Conservation (phyloP, 805 yeast species). For the Candida nemodendra region DNA sequence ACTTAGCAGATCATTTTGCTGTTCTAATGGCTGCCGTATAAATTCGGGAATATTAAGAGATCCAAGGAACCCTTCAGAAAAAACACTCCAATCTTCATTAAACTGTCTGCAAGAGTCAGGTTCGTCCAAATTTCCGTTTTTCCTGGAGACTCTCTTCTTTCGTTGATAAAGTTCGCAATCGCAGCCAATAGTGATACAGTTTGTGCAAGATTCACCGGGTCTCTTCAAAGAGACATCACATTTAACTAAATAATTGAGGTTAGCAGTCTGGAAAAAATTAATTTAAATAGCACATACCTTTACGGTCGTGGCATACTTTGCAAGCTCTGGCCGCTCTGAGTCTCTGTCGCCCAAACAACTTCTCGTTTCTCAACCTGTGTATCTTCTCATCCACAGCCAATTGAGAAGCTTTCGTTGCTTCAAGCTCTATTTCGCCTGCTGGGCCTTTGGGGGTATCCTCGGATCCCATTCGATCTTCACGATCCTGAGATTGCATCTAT, state of each 20-base stretch:
- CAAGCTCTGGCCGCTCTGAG: conserved; percentile 72
- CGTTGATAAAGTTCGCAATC: conserved; percentile 61
- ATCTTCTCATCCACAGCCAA: no score
- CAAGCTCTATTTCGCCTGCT: no score
- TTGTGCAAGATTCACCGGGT: conserved; percentile 56
- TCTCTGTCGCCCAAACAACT: no score
- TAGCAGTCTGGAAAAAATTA: conserved; percentile 1
- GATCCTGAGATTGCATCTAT: no score
- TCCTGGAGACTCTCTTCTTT: conserved; percentile 29
- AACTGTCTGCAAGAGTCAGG: neutral
- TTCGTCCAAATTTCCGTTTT: conserved; percentile 2
- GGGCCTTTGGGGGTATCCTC: no score
- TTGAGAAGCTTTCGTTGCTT: no score
- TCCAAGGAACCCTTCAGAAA: neutral
- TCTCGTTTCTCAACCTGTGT: no score
- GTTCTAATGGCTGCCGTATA: conserved; percentile 10
- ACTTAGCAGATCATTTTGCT: conserved; percentile 7
- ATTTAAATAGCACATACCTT: conserved; percentile 34
- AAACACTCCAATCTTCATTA: neutral
- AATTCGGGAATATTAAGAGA: conserved; percentile 8
- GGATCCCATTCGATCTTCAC: no score
- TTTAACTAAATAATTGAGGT: conserved; percentile 45
- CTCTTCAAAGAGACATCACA: conserved; percentile 55
- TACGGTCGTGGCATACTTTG: conserved; percentile 68
- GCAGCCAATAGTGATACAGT: conserved; percentile 66